Evolutionary conservation across 768 basidiomycete genomes (phyloP), one percentile per base, ranked within the genome.

Genomic region (Roridomyces roridus): DNA sequence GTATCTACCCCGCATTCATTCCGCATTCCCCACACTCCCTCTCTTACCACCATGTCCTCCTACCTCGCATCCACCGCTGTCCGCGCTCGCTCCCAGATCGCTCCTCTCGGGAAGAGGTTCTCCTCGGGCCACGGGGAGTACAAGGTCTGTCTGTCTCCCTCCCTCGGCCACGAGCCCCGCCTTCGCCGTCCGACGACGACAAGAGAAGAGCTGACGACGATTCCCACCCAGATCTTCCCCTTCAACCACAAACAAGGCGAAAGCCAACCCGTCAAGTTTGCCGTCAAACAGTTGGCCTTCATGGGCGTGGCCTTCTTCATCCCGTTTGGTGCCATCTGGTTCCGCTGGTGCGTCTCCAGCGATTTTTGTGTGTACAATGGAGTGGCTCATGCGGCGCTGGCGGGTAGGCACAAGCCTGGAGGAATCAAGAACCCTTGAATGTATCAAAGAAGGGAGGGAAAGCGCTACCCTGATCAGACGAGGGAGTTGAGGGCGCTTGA

Each of bases 1-100:
- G 31, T 34, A 3, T 11, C 31, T 49, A 31, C 72, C 70, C 44
- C 80, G 50, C 59, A 72, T 44, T 48, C 46, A 18, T 21, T 55
- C 55, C 54, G 24, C 54, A 52, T 39, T 37, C 5, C 39, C 34
- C 35, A 53, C 9, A 31, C 45, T 36, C 2, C 34, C 36, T 24
- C 44, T 28, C 21, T 47, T 14, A 5, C 45, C 21, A 36, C 34
- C 28, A 58, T 63, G 57, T 58, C 60, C 37, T 41, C 42, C 35
- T 48, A 47, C 24, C 15, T 57, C 44, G 56, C 60, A 26, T 62
- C 60, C 36, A 53, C 56, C 24, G 60, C 55, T 26, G 20, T 50
- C 40, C 10, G 15, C 3, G 31, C 31, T 8, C 56, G 61, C 14
- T 55, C 47, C 37, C 57, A 52, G 34, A 23, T 47, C 6, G 31